Base-by-base conservation (phyloP, 495 filamentous ascomycete species). In the Geoglossum glabrum region DNA sequence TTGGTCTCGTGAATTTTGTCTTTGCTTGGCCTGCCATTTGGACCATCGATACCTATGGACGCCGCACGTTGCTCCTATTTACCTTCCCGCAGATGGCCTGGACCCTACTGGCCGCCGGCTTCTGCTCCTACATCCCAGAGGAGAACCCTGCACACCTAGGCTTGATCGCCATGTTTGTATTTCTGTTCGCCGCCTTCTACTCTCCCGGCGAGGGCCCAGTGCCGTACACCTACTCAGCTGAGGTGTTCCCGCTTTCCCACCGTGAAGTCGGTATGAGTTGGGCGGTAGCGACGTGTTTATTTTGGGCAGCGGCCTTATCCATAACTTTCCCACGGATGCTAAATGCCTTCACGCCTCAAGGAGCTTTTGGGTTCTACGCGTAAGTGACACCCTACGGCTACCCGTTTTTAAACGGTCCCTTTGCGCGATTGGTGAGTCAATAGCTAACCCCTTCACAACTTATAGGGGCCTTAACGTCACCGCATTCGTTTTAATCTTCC, bases 51-150 rank as follows among this genome's bases (percentile, higher is more conserved):
- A 88, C 83, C 10, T 90, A 81, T 52, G 87, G 87, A 10, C 82
- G 87, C 34, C 79, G 87, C 25, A 73, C 74, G 17, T 74, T 94
- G 0, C 76, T 92, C 0, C 76, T 92, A 5, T 85, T 88, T 67
- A 94, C 87, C 11, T 90, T 90, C 68, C 87, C 87, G 0, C 74
- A 88, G 47, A 90, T 92, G 86, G 79, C 75, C 34, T 86, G 84
- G 83, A 83, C 83, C 26, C 70, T 90, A 10, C 73, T 90, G 0
- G 81, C 79, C 1, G 83, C 81, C 1, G 85, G 83, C 0, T 74
- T 88, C 52, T 84, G 74, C 65, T 88, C 80, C 63, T 78, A 79
- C 56, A 81, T 90, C 59, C 80, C 81, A 0, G 52, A 62, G 1
- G 40, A 60, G 10, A 73, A 57, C 51, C 67, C 59, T 0, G 77